Evolutionary conservation across 2,329 filamentous ascomycete genomes (phyloP), one percentile per base, ranked within the genome.

Genomic region (Pseudohalonectria lignicola): DNA sequence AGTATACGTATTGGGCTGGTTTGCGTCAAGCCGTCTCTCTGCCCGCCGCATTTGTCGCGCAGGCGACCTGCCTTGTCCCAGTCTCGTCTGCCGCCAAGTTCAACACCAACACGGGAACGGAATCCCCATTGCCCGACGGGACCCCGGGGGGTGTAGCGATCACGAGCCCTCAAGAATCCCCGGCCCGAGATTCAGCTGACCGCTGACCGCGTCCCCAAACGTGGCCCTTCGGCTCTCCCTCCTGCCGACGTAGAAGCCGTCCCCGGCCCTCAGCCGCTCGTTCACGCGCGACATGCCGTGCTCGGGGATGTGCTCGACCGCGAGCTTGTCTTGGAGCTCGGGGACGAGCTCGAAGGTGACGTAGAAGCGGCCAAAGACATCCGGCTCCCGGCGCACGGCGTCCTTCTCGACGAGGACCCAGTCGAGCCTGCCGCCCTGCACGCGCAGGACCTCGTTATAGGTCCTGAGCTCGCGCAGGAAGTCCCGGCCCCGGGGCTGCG

Each of bases 381-480:
- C 36, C 13, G 28, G 28, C 20, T 37, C 36, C 13, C 13, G 18
- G 28, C 36, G 25, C 19, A 30, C 36, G 19, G 36, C 36, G 13
- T 31, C 36, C 28, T 15, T 31, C 36, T 37, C 36, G 13, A 26
- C 19, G 9, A 37, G 36, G 8, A 37, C 29, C 36, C 36, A 37
- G 36, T 37, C 36, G 9, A 37, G 18, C 4, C 36, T 26, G 9
- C 18, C 36, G 4, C 36, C 36, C 19, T 37, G 36, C 17, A 16
- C 28, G 9, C 20, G 36, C 19, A 37, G 36, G 13, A 37, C 36
- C 47, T 37, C 36, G 20, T 37, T 37, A 5, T 30, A 31, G 13
- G 41, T 43, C 34, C 42, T 39, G 8, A 54, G 31, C 38, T 58
- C 54, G 37, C 53, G 53, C 4, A 38, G 41, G 36, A 56, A 53